Conservation (phyloP, 78 protist species). For the Emiliania huxleyi region DNA sequence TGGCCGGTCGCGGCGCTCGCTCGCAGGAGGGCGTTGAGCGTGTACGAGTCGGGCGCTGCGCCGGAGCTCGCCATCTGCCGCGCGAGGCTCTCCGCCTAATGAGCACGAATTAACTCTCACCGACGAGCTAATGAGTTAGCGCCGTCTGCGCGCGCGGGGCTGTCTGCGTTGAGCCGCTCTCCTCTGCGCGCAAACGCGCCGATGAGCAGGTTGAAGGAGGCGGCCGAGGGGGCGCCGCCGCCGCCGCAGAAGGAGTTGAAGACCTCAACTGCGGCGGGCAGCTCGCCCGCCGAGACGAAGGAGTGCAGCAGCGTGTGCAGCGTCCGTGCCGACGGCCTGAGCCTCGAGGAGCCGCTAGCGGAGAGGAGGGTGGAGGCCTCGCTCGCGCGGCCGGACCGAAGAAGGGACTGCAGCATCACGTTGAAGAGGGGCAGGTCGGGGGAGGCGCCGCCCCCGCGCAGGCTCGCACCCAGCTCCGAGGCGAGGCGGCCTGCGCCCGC, state of each 20-base stretch:
- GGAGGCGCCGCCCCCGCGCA: neutral
- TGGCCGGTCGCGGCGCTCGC: neutral
- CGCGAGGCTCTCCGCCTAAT: neutral
- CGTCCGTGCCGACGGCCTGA: neutral
- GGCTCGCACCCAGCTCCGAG: neutral
- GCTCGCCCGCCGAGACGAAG: neutral
- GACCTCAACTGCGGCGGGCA: neutral
- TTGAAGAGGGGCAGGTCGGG: neutral
- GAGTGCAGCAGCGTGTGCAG: neutral
- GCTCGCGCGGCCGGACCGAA: neutral
- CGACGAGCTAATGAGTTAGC: too few species aligned
- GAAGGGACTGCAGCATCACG: neutral
- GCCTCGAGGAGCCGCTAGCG: neutral
- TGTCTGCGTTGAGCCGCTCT: neutral
- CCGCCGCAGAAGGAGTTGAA: neutral
- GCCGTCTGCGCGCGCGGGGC: neutral
- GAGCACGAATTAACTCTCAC: too few species aligned
- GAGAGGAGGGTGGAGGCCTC: neutral
- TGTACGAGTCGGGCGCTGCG: neutral
- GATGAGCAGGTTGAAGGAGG: neutral
- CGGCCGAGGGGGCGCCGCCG: neutral
- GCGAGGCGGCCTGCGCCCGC: neutral
- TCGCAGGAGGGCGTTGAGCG: neutral
- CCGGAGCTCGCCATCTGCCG: neutral
- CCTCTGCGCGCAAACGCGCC: neutral